A percentile compares a stretch with the other conserved stretches of the same genome.
Evolutionary conservation across 352 stramenopile species (phyloP).

Genomic region (Phytophthora megakarya): DNA sequence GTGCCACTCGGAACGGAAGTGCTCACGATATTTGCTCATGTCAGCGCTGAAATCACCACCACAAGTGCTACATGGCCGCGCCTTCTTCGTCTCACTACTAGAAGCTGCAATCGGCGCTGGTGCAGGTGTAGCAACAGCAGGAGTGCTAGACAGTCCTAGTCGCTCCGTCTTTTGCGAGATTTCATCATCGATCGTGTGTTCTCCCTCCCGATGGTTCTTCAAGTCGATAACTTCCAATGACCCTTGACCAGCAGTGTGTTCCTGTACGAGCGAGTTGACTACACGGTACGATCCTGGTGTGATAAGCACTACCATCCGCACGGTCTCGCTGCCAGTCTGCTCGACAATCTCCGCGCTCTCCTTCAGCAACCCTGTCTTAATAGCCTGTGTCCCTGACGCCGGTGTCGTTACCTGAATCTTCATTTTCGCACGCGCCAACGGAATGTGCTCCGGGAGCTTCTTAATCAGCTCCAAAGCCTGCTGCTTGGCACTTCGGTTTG

Average conservation of each 20-base stretch:
- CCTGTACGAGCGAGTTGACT: slow-evolving; percentile 71
- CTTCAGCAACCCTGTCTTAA: slow-evolving; percentile 65
- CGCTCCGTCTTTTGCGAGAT: slow-evolving; percentile 87
- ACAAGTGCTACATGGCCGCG: slow-evolving; percentile 91
- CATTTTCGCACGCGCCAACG: slow-evolving; percentile 98
- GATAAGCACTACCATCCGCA: slow-evolving; percentile 76
- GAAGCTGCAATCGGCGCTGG: slow-evolving; percentile 13
- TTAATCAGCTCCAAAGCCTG: slow-evolving; percentile 97
- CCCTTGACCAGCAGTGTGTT: slow-evolving; percentile 54
- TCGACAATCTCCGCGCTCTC: slow-evolving; percentile 74
- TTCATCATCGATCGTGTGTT: slow-evolving; percentile 92
- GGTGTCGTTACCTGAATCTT: slow-evolving; percentile 88
- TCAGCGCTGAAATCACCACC: slow-evolving; percentile 90
- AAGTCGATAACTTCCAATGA: slow-evolving; percentile 93
- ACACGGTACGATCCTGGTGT: slow-evolving; percentile 78
- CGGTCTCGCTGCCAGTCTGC: slow-evolving; percentile 56
- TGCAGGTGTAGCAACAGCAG: slow-evolving; percentile 9
- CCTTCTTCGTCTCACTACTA: slow-evolving; percentile 45
- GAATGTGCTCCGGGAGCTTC: slow-evolving; percentile 91
- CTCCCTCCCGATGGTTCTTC: slow-evolving; percentile 91
- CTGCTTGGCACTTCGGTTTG: slow-evolving; percentile 95
- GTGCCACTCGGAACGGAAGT: slow-evolving; percentile 97
- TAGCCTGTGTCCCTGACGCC: slow-evolving; percentile 45
- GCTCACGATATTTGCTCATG: slow-evolving; percentile 86
- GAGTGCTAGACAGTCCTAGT: slow-evolving; percentile 47